Evolutionary conservation across 805 yeast genomes (phyloP).

Genomic region (Kodamaea kaohsiungensis): DNA sequence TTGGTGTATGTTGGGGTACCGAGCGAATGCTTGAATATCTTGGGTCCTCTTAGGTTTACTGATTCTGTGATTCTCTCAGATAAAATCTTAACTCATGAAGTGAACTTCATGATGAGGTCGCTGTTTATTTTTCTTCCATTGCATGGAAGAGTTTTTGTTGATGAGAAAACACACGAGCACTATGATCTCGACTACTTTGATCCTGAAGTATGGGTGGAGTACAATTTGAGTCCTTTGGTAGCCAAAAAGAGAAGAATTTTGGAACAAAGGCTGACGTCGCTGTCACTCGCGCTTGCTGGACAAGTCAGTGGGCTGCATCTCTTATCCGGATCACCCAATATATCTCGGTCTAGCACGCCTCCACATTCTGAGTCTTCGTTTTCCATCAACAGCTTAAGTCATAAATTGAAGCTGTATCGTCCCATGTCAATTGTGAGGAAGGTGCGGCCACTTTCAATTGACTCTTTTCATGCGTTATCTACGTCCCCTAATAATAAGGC

Average conservation of each 20-base stretch:
- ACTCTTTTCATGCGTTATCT: neutral
- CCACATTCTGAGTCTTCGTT: constrained; percentile 13
- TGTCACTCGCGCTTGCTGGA: constrained; percentile 1
- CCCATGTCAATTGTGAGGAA: constrained; percentile 9
- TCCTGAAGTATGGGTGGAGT: constrained; percentile 76
- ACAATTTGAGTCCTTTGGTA: constrained; percentile 75
- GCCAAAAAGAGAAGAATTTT: constrained; percentile 25
- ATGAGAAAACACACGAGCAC: constrained; percentile 55
- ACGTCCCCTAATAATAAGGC: neutral
- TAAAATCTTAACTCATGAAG: constrained; percentile 74
- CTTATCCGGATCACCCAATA: neutral
- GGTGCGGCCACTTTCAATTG: neutral
- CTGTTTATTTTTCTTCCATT: constrained; percentile 77
- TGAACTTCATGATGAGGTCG: constrained; percentile 86
- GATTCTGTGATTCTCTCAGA: constrained; percentile 78
- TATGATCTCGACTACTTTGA: constrained; percentile 76
- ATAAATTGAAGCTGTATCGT: constrained; percentile 15
- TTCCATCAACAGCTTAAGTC: constrained; percentile 27
- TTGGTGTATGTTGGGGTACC: constrained; percentile 84
- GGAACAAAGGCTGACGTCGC: neutral
- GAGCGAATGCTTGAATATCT: constrained; percentile 75
- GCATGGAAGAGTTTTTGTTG: constrained; percentile 71
- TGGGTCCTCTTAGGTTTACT: constrained; percentile 83
- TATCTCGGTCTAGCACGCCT: constrained; percentile 1
- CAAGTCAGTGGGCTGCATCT: neutral